phyloP scores from a whole-genome alignment of 306 rosid species.

The Mimosa pudica region DNA sequence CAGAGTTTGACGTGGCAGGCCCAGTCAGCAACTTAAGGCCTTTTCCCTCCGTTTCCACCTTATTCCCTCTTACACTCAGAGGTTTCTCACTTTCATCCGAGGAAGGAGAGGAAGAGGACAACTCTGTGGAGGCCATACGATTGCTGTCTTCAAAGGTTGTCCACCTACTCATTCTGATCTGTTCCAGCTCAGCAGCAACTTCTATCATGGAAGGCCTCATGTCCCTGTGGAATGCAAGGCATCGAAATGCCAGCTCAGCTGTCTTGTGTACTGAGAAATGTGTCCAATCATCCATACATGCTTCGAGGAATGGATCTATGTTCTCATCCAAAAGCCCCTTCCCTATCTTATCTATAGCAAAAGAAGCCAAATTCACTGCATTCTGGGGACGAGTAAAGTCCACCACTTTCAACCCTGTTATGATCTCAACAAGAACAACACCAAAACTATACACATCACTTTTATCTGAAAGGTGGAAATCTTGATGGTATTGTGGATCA shows the following conservation, averaged over 20 bases:
- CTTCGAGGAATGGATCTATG: conserved; percentile 63
- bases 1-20: conserved; percentile 34
- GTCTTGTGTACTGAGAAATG: conserved; percentile 60
- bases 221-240: conserved; percentile 88
- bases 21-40: conserved; percentile 28
- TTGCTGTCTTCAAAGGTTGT: conserved; percentile 46
- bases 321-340: conserved; percentile 69
- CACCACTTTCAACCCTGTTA: conserved; percentile 77
- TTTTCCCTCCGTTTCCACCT: conserved; percentile 37
- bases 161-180: conserved; percentile 51
- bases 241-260: conserved; percentile 89
- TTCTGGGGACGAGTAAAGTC: conserved; percentile 77
- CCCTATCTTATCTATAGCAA: conserved; percentile 68
- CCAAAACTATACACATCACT: conserved; percentile 96
- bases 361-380: conserved; percentile 79
- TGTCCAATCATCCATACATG: conserved; percentile 48
- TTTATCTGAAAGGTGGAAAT: conserved; percentile 88
- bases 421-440: conserved; percentile 86
- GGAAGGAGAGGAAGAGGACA: conserved; percentile 51
- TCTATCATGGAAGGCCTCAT: conserved; percentile 93
- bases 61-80: conserved; percentile 31
- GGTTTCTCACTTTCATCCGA: conserved; percentile 62
- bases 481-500: conserved; percentile 95
- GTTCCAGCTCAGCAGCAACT: conserved; percentile 79
- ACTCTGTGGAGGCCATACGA: conserved; percentile 46